phyloP scores from a whole-genome alignment of 2,329 filamentous ascomycete genomes.

The Tolypocladium endophyticum region DNA sequence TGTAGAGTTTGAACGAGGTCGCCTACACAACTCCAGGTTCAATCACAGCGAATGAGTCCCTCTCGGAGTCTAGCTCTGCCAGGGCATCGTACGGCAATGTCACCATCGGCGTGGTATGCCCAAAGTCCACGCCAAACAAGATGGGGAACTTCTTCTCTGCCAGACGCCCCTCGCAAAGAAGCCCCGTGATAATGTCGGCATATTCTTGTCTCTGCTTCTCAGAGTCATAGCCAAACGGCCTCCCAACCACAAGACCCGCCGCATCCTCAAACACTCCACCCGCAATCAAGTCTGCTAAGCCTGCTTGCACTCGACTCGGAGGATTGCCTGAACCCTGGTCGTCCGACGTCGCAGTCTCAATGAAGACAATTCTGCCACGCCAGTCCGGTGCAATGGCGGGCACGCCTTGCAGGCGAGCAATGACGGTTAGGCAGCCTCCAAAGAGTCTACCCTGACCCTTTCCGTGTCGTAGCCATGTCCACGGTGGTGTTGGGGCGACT shows the following conservation, averaged over 20 bases:
- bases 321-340: not conserved
- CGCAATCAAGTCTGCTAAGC: not conserved
- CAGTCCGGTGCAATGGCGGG: not conserved
- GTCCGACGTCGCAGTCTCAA: not conserved
- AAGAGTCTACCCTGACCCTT: not conserved
- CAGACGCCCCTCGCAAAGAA: not conserved
- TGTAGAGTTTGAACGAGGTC: not conserved
- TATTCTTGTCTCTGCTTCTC: not conserved
- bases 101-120: not conserved
- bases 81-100: not conserved
- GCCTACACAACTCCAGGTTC: not conserved
- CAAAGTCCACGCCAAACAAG: not conserved
- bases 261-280: not conserved
- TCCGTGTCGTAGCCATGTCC: not conserved
- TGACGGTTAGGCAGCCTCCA: not conserved
- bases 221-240: not conserved
- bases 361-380: not conserved
- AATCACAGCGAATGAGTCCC: not conserved
- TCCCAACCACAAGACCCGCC: not conserved
- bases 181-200: not conserved
- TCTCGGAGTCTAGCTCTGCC: not conserved
- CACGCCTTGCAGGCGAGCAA: not conserved
- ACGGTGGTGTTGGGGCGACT: not conserved
- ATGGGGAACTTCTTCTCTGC: not conserved
- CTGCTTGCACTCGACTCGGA: not conserved